These are phyloP conservation scores for Cladosporium sp. DNA, from an alignment of 2,329 filamentous ascomycete species.

Conservation along the genomic window DNA sequence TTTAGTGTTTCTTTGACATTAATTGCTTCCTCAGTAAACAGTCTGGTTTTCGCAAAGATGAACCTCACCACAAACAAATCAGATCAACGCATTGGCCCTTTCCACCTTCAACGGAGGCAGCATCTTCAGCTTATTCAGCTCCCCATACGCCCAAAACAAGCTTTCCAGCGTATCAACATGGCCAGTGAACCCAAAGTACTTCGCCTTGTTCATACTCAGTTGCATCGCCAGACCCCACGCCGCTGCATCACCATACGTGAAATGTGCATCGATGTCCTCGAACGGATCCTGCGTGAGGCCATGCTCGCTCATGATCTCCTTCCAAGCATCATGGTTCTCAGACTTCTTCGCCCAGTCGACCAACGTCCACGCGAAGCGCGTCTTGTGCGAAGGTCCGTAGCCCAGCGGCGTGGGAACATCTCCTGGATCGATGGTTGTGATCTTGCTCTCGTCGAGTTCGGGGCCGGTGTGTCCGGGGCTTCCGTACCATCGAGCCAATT, in stretches of 20 bases:
- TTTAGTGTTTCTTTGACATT: background rate
- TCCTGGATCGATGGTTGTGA: conserved; percentile 29
- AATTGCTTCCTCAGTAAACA: background rate
- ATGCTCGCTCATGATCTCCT: conserved; percentile 47
- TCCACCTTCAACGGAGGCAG: conserved; percentile 41
- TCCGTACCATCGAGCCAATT: conserved; percentile 49
- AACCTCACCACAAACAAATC: conserved; percentile 3
- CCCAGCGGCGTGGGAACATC: conserved; percentile 36
- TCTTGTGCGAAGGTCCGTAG: conserved; percentile 47
- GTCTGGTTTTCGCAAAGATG: background rate
- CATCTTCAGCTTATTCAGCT: conserved; percentile 49
- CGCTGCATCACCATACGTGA: conserved; percentile 49
- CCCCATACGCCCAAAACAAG: conserved; percentile 45
- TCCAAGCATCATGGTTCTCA: conserved; percentile 51
- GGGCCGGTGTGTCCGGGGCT: conserved; percentile 38
- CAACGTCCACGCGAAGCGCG: conserved; percentile 46
- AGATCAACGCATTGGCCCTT: conserved; percentile 31
- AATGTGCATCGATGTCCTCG: conserved; percentile 49
- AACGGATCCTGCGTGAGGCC: conserved; percentile 46
- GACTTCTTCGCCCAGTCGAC: conserved; percentile 50
- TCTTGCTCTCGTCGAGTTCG: conserved; percentile 33
- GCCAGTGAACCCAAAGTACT: conserved; percentile 51
- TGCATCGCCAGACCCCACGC: conserved; percentile 36
- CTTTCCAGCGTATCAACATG: conserved; percentile 50
- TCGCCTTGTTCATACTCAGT: conserved; percentile 48